Evolutionary conservation across 305 asterid species (phyloP).

Genomic region (Ajuga reptans): DNA sequence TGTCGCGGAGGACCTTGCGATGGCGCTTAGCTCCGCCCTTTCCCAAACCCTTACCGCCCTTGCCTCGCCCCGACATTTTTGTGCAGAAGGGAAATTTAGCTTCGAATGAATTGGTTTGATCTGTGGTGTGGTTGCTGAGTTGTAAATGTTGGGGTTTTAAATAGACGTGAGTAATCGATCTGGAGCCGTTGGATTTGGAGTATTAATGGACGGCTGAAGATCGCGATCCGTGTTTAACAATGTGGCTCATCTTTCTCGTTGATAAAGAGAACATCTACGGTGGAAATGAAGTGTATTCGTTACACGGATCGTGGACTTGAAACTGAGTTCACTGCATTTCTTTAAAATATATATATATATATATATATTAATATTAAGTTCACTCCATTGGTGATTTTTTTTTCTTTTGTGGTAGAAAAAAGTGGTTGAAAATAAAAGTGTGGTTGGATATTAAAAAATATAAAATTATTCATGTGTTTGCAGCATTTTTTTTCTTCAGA

Average conservation of each 20-base stretch:
- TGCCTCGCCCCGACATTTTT: conserved; percentile 37
- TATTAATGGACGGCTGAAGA: conserved; percentile 14
- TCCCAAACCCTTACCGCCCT: conserved; percentile 47
- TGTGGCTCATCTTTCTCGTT: neutral
- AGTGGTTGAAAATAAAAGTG: no score
- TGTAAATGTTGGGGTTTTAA: conserved; percentile 9
- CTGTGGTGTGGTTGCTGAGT: neutral
- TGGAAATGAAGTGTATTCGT: neutral
- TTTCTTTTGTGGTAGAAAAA: no score
- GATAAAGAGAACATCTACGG: conserved; percentile 4
- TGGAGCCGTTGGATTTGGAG: conserved; percentile 18
- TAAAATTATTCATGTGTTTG: no score
- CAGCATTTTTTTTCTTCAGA: no score
- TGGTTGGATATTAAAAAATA: no score
- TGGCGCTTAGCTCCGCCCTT: conserved; percentile 48
- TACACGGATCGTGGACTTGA: neutral
- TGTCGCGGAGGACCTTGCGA: conserved; percentile 39
- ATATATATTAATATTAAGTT: no score
- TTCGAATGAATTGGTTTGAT: neutral
- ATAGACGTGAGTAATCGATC: conserved; percentile 1
- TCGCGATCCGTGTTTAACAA: conserved; percentile 11
- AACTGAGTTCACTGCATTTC: no score
- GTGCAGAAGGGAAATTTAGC: neutral
- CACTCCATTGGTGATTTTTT: no score
- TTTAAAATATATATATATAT: no score